Evolutionary conservation across 768 basidiomycete species (phyloP).

Genomic region (Pulveroboletus frians): DNA sequence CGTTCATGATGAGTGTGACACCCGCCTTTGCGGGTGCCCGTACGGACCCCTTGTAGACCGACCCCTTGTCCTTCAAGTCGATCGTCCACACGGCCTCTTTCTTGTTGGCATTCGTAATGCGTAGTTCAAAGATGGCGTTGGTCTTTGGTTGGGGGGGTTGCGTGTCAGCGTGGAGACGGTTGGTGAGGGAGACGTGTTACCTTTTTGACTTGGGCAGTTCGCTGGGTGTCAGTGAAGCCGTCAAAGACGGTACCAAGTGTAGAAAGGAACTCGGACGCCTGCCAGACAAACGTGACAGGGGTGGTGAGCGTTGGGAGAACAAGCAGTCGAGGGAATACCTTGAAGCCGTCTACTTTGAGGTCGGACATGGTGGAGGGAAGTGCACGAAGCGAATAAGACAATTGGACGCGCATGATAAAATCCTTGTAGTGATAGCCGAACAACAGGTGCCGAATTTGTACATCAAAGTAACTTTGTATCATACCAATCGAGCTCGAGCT

Average conservation of each 20-base stretch:
- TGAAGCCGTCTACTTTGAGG: conserved; percentile 71
- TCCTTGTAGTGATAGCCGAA: background rate
- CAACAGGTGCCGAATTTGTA: background rate
- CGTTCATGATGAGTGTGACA: conserved; percentile 73
- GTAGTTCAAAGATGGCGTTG: conserved; percentile 84
- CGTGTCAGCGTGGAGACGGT: background rate
- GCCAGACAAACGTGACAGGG: conserved; percentile 32
- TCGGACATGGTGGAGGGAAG: conserved; percentile 50
- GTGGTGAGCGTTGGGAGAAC: background rate
- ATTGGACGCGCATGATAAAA: background rate
- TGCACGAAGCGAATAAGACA: background rate
- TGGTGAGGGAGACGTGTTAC: conserved; percentile 20
- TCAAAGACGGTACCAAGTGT: conserved; percentile 49
- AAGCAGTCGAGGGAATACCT: conserved; percentile 35
- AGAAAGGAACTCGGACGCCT: conserved; percentile 68
- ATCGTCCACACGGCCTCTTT: conserved; percentile 83
- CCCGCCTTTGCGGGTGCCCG: conserved; percentile 59
- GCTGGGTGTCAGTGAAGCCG: conserved; percentile 55
- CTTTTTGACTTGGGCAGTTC: conserved; percentile 69
- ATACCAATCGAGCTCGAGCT: conserved; percentile 35
- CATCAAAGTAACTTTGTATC: conserved; percentile 12
- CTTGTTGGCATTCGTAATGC: conserved; percentile 67
- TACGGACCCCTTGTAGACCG: conserved; percentile 63
- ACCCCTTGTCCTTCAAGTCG: conserved; percentile 82
- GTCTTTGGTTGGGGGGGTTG: conserved; percentile 37